Percentiles rank a stretch among this genome's conserved stretches.
phyloP scores from a whole-genome alignment of 805 yeast genomes.

The Komagataella ulmi region DNA sequence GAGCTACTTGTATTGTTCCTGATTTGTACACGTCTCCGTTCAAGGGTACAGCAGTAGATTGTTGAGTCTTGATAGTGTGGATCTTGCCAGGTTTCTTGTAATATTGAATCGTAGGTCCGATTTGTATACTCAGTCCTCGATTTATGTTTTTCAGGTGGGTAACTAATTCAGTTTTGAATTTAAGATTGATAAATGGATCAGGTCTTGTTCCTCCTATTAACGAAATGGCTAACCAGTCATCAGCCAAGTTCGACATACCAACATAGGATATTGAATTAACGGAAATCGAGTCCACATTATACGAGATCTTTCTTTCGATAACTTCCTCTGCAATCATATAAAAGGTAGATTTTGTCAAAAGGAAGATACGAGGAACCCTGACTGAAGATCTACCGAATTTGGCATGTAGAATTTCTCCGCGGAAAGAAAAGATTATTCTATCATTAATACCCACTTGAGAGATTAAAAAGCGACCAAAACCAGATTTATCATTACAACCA shows the following conservation, averaged over 20 bases:
- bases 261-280: constrained; percentile 46
- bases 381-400: constrained; percentile 90
- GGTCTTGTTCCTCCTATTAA: constrained; percentile 44
- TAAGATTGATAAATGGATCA: constrained; percentile 69
- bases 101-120: constrained; percentile 66
- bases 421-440: constrained; percentile 58
- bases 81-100: constrained; percentile 82
- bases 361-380: constrained; percentile 57
- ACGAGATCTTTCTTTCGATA: constrained; percentile 37
- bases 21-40: constrained; percentile 75
- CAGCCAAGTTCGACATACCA: constrained; percentile 65
- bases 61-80: constrained; percentile 59
- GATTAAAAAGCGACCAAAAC: constrained; percentile 65
- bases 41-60: constrained; percentile 49
- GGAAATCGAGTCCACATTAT: constrained; percentile 54
- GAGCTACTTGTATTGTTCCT: constrained; percentile 67
- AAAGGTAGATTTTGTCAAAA: constrained; percentile 50
- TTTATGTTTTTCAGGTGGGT: constrained; percentile 58
- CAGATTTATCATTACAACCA: constrained; percentile 60
- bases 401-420: constrained; percentile 70
- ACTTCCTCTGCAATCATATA: constrained; percentile 65
- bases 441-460: constrained; percentile 60
- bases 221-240: constrained; percentile 81
- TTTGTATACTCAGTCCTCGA: constrained; percentile 41
- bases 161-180: constrained; percentile 80